Percentiles rank a stretch among this genome's conserved stretches.
These are phyloP conservation scores for Skeletonema potamos DNA, from an alignment of 108 stramenopile species.

Conservation along the genomic window DNA sequence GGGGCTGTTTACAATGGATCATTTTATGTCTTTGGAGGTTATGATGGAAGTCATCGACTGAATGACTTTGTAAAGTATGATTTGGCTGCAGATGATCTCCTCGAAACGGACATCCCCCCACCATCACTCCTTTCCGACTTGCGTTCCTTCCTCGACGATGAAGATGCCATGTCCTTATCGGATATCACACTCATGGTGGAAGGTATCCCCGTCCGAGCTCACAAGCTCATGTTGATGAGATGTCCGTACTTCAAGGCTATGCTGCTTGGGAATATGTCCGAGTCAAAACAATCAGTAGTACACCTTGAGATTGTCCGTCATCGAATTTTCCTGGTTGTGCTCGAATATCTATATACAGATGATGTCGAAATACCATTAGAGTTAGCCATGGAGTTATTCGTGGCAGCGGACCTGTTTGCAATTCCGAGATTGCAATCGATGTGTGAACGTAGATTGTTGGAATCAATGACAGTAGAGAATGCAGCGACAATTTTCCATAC, in stretches of 20 bases:
- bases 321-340: conserved; percentile 82
- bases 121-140: conserved; percentile 87
- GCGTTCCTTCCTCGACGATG: conserved; percentile 79
- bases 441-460: conserved; percentile 94
- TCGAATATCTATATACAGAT: conserved; percentile 97
- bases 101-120: conserved; percentile 63
- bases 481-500: conserved; percentile 95
- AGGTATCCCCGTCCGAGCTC: conserved; percentile 80
- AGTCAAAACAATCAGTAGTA: conserved; percentile 71
- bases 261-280: conserved; percentile 87
- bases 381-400: conserved; percentile 95
- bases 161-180: conserved; percentile 58
- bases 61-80: conserved; percentile 92
- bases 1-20: conserved; percentile 64
- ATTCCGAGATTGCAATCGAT: conserved; percentile 93
- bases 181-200: conserved; percentile 96
- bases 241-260: conserved; percentile 93
- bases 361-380: conserved; percentile 79
- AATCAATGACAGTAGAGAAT: conserved; percentile 89
- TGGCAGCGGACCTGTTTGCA: conserved; percentile 95
- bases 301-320: conserved; percentile 65
- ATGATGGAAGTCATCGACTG: conserved; percentile 90
- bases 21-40: conserved; percentile 94
- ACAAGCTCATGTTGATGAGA: conserved; percentile 92
- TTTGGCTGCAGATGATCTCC: conserved; percentile 33